A percentile compares a stretch with the other conserved stretches of the same genome.
Conservation (phyloP, 768 basidiomycete species). For the Termitomyces sp. region DNA sequence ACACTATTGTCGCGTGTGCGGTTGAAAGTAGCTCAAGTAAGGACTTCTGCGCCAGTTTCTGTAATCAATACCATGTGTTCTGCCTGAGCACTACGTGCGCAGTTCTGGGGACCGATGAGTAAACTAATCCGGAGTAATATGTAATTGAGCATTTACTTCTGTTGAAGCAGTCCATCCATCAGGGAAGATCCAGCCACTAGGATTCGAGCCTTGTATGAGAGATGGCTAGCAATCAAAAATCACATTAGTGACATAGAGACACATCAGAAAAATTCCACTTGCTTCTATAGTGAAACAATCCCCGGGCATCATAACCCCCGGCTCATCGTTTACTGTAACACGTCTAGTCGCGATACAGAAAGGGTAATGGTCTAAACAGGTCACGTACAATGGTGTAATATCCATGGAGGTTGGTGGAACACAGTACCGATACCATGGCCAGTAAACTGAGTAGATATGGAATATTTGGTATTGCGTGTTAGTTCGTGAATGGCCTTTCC, state of each 20-base stretch:
- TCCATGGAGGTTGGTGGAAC: slow-evolving; percentile 83
- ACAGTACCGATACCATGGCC: slow-evolving; percentile 84
- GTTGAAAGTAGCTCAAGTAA: slow-evolving; percentile 39
- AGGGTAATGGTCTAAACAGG: background rate
- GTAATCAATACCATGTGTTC: slow-evolving; percentile 90
- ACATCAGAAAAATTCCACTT: slow-evolving; percentile 2
- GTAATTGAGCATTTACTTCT: slow-evolving; percentile 40
- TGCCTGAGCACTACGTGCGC: slow-evolving; percentile 77
- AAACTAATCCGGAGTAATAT: background rate
- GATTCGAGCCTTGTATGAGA: slow-evolving; percentile 68
- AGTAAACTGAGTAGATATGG: slow-evolving; percentile 64
- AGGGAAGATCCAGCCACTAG: slow-evolving; percentile 72
- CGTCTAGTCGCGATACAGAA: background rate
- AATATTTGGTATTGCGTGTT: slow-evolving; percentile 37
- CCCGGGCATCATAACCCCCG: slow-evolving; percentile 75
- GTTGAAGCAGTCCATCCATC: slow-evolving; percentile 95
- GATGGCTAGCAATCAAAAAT: slow-evolving; percentile 43
- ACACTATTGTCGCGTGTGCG: background rate
- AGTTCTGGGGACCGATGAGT: slow-evolving; percentile 42
- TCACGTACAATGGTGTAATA: slow-evolving; percentile 65
- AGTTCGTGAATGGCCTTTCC: slow-evolving; percentile 63
- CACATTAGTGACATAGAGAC: background rate
- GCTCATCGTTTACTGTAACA: slow-evolving; percentile 72
- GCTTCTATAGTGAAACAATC: slow-evolving; percentile 95
- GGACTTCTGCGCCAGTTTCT: slow-evolving; percentile 66